phyloP scores from a whole-genome alignment of 495 filamentous ascomycete genomes.

The Penicillium cosmopolitanum region DNA sequence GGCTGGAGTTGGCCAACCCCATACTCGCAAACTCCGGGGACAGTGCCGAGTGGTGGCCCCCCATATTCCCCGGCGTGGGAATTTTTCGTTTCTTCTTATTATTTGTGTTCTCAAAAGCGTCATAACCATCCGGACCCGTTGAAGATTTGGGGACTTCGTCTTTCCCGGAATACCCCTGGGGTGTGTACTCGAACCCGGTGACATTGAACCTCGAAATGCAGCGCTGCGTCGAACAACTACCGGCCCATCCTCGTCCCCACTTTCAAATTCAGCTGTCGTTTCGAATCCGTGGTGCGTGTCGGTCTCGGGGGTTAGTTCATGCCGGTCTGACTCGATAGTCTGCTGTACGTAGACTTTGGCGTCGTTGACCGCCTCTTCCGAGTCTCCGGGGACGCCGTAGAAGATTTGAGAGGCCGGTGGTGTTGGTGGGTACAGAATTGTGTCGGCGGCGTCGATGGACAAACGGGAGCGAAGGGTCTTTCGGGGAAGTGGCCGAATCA shows the following conservation, averaged over 20 bases:
- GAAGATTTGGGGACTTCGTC: slow-evolving; percentile 40
- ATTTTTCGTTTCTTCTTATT: slow-evolving; percentile 99
- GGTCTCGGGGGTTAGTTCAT: slow-evolving; percentile 54
- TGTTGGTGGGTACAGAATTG: slow-evolving; percentile 77
- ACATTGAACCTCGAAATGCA: slow-evolving; percentile 46
- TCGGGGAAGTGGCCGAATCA: slow-evolving; percentile 92
- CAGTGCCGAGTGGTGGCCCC: slow-evolving; percentile 63
- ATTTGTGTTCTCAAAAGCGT: slow-evolving; percentile 97
- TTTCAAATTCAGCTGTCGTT: slow-evolving; percentile 46
- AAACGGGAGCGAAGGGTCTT: slow-evolving; percentile 82
- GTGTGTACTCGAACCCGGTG: slow-evolving; percentile 36
- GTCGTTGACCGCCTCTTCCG: slow-evolving; percentile 44
- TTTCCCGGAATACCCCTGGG: slow-evolving; percentile 28
- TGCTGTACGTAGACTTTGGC: slow-evolving; percentile 53
- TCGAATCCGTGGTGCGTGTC: slow-evolving; percentile 45
- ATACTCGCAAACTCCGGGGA: slow-evolving; percentile 66
- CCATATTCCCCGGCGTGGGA: slow-evolving; percentile 75
- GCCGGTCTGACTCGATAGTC: slow-evolving; percentile 37
- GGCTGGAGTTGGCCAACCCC: slow-evolving; percentile 54
- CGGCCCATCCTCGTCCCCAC: slow-evolving; percentile 50
- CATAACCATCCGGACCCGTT: slow-evolving; percentile 78
- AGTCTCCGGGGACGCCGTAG: slow-evolving; percentile 66
- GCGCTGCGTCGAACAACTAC: slow-evolving; percentile 51
- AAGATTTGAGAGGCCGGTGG: slow-evolving; percentile 73
- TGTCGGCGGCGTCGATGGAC: slow-evolving; percentile 78